Conservation (phyloP, 2,329 filamentous ascomycete genomes). For the Epichloe baconii region DNA sequence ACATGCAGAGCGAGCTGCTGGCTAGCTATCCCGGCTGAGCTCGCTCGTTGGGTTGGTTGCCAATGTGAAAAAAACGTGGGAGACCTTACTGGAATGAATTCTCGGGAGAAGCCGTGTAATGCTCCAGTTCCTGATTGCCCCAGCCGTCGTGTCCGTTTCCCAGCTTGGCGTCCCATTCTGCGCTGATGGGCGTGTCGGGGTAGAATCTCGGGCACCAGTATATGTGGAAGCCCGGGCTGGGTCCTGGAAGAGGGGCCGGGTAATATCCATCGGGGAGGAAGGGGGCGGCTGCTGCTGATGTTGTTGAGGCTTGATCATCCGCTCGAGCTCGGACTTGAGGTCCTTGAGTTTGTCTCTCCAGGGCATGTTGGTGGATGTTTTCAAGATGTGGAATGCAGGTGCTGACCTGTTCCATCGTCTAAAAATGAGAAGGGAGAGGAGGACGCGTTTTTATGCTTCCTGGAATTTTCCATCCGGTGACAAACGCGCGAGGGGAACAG, state of each 20-base stretch:
- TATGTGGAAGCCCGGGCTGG: conserved; percentile 7
- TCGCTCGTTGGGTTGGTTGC: neutral
- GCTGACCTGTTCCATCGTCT: neutral
- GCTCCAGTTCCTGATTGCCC: conserved; percentile 48
- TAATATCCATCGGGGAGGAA: conserved; percentile 9
- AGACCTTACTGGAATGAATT: conserved; percentile 38
- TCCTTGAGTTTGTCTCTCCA: conserved; percentile 27
- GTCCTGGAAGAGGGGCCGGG: conserved; percentile 8
- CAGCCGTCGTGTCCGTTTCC: conserved; percentile 44
- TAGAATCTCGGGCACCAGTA: conserved; percentile 43
- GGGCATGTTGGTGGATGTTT: conserved; percentile 13
- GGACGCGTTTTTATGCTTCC: no score
- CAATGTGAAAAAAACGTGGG: neutral
- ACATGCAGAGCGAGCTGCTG: no score
- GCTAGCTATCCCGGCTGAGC: no score
- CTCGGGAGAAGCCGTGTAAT: conserved; percentile 34
- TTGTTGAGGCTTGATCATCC: conserved; percentile 17
- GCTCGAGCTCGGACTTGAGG: conserved; percentile 25
- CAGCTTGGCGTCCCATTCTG: conserved; percentile 41
- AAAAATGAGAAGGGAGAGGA: no score
- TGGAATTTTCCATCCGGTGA: no score
- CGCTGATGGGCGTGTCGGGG: conserved; percentile 29
- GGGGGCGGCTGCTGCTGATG: conserved; percentile 3
- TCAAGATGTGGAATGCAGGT: neutral
- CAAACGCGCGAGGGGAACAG: neutral